These are phyloP conservation scores for Amylostereum chailletii DNA, from an alignment of 1,284 basidiomycete genomes.

Conservation along the genomic window DNA sequence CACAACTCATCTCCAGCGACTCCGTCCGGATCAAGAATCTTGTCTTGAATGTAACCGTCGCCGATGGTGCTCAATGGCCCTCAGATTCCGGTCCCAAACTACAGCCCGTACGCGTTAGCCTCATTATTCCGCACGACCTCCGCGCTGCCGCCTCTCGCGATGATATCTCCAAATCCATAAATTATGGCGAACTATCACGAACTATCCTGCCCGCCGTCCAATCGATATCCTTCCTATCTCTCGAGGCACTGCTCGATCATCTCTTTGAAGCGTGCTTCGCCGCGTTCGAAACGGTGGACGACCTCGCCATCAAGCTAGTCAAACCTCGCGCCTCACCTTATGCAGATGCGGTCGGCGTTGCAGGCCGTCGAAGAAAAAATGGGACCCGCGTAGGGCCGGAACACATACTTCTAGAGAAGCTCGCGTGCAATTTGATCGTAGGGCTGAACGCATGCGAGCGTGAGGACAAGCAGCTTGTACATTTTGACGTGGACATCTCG, in stretches of 20 bases:
- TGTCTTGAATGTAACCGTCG: conserved; percentile 28
- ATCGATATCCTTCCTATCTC: conserved; percentile 24
- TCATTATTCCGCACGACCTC: conserved; percentile 49
- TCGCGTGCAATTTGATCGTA: conserved; percentile 54
- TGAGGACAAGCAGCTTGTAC: conserved; percentile 59
- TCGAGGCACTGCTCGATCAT: conserved; percentile 33
- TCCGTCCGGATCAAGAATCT: conserved; percentile 39
- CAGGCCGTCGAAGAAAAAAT: conserved; percentile 23
- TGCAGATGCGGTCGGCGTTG: conserved; percentile 36
- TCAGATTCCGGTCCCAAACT: conserved; percentile 20
- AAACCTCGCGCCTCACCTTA: conserved; percentile 49
- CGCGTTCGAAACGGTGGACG: conserved; percentile 27
- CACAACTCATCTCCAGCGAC: neutral
- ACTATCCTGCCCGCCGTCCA: conserved; percentile 20
- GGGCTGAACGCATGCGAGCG: conserved; percentile 73
- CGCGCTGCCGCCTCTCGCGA: conserved; percentile 44
- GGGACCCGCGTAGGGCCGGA: conserved; percentile 14
- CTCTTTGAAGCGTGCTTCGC: conserved; percentile 34
- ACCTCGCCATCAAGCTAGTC: conserved; percentile 31
- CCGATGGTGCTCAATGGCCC: conserved; percentile 36
- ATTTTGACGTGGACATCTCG: conserved; percentile 40
- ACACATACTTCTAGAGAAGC: conserved; percentile 36
- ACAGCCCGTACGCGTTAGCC: conserved; percentile 52
- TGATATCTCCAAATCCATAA: conserved; percentile 48
- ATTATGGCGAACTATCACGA: conserved; percentile 44